phyloP scores from a whole-genome alignment of 148 eudicot species.

The Limonium bicolor region DNA sequence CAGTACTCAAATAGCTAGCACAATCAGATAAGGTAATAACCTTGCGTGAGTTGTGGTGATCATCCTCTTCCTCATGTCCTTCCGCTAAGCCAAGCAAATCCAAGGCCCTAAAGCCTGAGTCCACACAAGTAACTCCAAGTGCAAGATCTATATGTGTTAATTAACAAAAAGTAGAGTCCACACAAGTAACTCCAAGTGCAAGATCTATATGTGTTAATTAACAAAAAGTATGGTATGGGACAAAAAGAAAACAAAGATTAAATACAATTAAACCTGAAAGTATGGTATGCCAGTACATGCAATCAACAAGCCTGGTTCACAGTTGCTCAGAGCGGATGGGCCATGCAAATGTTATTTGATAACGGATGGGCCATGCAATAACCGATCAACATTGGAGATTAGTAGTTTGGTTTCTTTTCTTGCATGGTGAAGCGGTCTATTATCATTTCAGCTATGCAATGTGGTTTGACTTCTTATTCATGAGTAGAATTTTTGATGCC shows the following conservation, averaged over 20 bases:
- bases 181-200: slow-evolving; percentile 34
- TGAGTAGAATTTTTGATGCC: too few species aligned
- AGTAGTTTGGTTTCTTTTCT: too few species aligned
- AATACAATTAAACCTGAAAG: too few species aligned
- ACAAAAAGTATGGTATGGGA: background rate
- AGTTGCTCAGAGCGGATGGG: slow-evolving; percentile 56
- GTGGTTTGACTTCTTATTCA: slow-evolving; percentile 32
- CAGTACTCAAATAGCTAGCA: background rate
- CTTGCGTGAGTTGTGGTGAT: too few species aligned
- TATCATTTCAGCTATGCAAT: too few species aligned
- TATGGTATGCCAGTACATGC: slow-evolving; percentile 48
- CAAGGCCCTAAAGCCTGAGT: slow-evolving; percentile 59
- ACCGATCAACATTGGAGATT: too few species aligned
- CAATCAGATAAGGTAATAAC: background rate
- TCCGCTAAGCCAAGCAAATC: slow-evolving; percentile 41
- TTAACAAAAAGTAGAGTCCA: slow-evolving; percentile 35
- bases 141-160: background rate
- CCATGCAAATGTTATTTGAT: slow-evolving; percentile 71
- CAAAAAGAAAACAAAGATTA: background rate
- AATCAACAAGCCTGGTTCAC: slow-evolving; percentile 54
- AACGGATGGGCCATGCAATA: too few species aligned
- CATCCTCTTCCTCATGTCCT: slow-evolving; percentile 7
- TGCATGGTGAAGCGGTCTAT: too few species aligned
- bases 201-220: background rate
- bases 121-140: slow-evolving; percentile 44